Evolutionary conservation across 257 asterid genomes (phyloP).

Genomic region (Solanum sejunctum): DNA sequence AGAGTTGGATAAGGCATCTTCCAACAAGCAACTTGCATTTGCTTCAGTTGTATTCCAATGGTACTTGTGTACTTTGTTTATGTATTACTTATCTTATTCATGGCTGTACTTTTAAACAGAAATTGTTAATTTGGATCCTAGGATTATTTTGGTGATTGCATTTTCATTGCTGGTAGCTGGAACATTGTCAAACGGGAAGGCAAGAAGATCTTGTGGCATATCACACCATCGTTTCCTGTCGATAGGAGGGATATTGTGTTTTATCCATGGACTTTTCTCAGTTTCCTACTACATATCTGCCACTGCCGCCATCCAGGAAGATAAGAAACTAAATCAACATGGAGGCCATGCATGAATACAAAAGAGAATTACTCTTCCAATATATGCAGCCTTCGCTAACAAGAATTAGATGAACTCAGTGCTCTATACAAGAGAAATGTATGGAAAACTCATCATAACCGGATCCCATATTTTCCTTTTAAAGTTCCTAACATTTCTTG

Average conservation of each 20-base stretch:
- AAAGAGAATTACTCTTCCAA: not conserved
- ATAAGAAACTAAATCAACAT: constrained; percentile 18
- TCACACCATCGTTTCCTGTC: constrained; percentile 37
- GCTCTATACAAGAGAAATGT: not conserved
- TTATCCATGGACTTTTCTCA: constrained; percentile 49
- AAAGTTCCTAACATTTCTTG: not conserved
- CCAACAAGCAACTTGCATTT: constrained; percentile 57
- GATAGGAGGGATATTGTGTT: constrained; percentile 53
- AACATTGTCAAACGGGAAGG: constrained; percentile 28
- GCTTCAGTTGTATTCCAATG: constrained; percentile 68
- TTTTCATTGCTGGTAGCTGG: constrained; percentile 46
- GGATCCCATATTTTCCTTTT: not conserved
- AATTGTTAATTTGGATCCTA: not conserved
- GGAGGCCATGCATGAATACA: constrained; percentile 12
- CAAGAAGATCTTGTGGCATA: constrained; percentile 52
- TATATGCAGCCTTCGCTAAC: not conserved
- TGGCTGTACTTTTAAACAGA: not conserved
- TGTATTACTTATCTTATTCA: not conserved
- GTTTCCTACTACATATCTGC: constrained; percentile 46
- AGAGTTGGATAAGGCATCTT: constrained; percentile 52
- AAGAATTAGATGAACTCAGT: not conserved
- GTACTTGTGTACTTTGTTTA: constrained; percentile 7
- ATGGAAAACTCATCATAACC: not conserved
- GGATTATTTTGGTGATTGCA: constrained; percentile 39
- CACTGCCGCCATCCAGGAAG: constrained; percentile 39